These are phyloP conservation scores for Juglanconis oblonga DNA, from an alignment of 2,329 filamentous ascomycete genomes.

Conservation along the genomic window DNA sequence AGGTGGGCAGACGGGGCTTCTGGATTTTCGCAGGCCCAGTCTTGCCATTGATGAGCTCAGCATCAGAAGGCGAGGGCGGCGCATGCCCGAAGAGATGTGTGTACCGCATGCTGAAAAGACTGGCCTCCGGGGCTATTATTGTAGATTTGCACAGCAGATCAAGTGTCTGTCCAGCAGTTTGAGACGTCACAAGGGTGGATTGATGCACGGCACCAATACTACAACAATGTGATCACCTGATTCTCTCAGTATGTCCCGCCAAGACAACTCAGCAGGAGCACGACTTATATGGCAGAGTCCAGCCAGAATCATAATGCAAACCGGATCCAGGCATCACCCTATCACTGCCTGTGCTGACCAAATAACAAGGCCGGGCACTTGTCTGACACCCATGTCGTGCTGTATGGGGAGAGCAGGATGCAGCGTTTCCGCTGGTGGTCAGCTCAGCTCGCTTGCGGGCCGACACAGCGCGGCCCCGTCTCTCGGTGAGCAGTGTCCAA, in stretches of 20 bases:
- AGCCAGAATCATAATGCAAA: not conserved
- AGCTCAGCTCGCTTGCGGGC: slow-evolving; percentile 8
- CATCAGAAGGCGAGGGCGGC: slow-evolving; percentile 13
- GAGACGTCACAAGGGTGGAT: not conserved
- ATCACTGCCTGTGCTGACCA: slow-evolving; percentile 2
- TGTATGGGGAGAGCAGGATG: not conserved
- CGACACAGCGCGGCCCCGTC: not conserved
- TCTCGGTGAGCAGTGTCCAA: not conserved
- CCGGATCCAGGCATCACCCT: slow-evolving; percentile 12
- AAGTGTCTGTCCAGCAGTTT: not conserved
- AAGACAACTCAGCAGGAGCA: not conserved
- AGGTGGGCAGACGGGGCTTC: slow-evolving; percentile 15
- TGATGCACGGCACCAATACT: slow-evolving; percentile 14
- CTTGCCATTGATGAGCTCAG: slow-evolving; percentile 14
- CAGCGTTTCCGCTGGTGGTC: not conserved
- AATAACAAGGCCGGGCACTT: not conserved
- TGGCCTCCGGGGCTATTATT: not conserved
- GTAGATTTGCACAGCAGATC: not conserved
- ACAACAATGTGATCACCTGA: not conserved
- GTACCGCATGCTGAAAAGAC: slow-evolving; percentile 13
- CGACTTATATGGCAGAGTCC: not conserved
- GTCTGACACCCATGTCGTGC: not conserved
- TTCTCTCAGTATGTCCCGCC: not conserved
- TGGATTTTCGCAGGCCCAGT: slow-evolving; percentile 3
- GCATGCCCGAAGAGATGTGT: slow-evolving; percentile 11